Conservation (phyloP, 2,329 filamentous ascomycete species). For the Epicoccum nigrum region DNA sequence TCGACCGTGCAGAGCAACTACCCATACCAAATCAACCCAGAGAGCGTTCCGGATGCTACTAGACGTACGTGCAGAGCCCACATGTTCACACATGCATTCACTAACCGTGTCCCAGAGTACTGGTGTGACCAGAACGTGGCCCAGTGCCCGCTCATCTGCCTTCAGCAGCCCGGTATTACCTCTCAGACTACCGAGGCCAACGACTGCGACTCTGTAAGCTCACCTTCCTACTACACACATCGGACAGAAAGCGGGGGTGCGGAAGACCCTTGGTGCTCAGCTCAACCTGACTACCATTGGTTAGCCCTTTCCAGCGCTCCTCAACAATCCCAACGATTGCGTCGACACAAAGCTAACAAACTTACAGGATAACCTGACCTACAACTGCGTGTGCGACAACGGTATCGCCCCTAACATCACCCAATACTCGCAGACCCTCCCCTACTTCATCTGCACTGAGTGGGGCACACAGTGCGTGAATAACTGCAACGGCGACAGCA, state of each 20-base stretch:
- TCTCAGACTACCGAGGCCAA: conserved; percentile 61
- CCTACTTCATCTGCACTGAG: conserved; percentile 76
- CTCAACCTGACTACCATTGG: conserved; percentile 1
- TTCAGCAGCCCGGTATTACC: conserved; percentile 59
- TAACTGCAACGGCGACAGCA: conserved; percentile 61
- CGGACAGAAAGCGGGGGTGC: not conserved
- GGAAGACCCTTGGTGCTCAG: not conserved
- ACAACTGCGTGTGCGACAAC: conserved; percentile 73
- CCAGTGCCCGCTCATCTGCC: conserved; percentile 75
- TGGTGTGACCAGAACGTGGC: conserved; percentile 71
- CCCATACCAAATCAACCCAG: conserved; percentile 65
- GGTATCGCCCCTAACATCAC: conserved; percentile 72
- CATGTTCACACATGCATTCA: not conserved
- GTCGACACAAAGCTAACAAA: conserved; percentile 7
- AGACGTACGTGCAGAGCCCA: conserved; percentile 55
- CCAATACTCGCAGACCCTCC: conserved; percentile 78
- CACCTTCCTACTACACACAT: not conserved
- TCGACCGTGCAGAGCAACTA: conserved; percentile 28
- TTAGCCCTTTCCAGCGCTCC: not conserved
- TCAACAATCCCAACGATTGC: conserved; percentile 11
- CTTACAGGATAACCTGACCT: conserved; percentile 60
- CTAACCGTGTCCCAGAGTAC: conserved; percentile 51
- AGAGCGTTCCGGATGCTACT: conserved; percentile 59
- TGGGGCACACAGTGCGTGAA: conserved; percentile 72
- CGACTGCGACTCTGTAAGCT: conserved; percentile 67